Base-by-base conservation (phyloP, 352 stramenopile genomes). In the Phytophthora cactorum region DNA sequence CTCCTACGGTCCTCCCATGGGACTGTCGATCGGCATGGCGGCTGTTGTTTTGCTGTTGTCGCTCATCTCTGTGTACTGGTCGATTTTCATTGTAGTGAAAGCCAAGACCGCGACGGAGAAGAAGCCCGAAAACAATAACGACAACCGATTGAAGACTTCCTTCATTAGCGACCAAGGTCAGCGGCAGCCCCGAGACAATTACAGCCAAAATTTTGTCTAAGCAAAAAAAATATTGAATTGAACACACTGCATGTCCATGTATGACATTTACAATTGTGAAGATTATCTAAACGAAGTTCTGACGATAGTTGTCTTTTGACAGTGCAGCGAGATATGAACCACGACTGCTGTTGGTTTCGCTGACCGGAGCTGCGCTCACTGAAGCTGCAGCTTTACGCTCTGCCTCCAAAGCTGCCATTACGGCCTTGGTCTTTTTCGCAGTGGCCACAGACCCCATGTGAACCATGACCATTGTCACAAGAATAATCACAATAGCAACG, bases 211-310 rank as follows among this genome's bases (percentile, higher is more conserved):
- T 22, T 22, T 22, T 22, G 17, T 22, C 0, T 22, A 22, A 22
- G 17, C 17, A 0, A 22, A 22, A 22, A 22, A 22, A 22, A 22
- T 22, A 22, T 22, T 22, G 17, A 22, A 0, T 22, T 22, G 0
- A 22, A 22, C 17, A 22, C 17, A 22, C 17, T 22, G 17, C 17
- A 22, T 22, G 0, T 22, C 17, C 17, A 22, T 22, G 17, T 22
- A 22, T 22, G 22, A 22, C 22, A 22, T 22, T 22, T 22, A 22
- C 22, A 22, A 1, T 22, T 22, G 22, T 22, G 22, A 22, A 0
- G 22, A 22, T 22, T 22, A 36, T 15, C 31, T 79, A 86, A 4
- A 86, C 77, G 32, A 88, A 82, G 22, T 86, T 86, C 43, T 84
- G 74, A 43, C 59, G 57, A 68, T 88, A 83, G 39, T 82, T 78